Evolutionary conservation across 1,284 basidiomycete species (phyloP).

Genomic region (Rhodotorula sp.): DNA sequence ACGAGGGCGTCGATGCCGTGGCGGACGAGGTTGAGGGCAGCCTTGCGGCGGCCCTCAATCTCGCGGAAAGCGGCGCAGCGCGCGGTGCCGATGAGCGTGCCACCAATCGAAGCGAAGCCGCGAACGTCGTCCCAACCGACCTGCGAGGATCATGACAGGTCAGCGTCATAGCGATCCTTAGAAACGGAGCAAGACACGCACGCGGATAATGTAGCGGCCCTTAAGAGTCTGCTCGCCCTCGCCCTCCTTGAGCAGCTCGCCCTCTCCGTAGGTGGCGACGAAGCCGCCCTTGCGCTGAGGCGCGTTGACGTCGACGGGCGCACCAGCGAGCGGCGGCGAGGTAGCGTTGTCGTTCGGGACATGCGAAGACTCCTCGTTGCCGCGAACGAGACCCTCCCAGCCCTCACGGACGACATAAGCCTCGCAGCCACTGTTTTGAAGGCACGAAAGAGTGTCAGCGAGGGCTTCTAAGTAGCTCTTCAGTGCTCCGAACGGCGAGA

Average conservation of each 20-base stretch:
- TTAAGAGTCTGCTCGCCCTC: constrained; percentile 79
- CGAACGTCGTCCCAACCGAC: constrained; percentile 99
- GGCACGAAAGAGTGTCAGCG: background rate
- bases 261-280: constrained; percentile 77
- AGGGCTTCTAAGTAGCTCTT: background rate
- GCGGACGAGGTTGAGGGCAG: constrained; percentile 86
- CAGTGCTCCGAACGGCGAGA: too few species aligned
- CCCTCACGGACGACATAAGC: constrained; percentile 93
- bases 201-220: constrained; percentile 86
- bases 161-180: too few species aligned
- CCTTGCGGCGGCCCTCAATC: constrained; percentile 77
- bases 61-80: constrained; percentile 86
- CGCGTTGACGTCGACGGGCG: constrained; percentile 8
- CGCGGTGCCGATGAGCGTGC: constrained; percentile 94
- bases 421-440: constrained; percentile 74
- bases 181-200: too few species aligned
- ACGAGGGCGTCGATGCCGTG: constrained; percentile 96
- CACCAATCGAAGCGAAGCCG: constrained; percentile 86
- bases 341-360: background rate
- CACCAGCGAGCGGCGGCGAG: constrained; percentile 14
- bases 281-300: constrained; percentile 36
- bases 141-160: constrained; percentile 1
- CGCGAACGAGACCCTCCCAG: constrained; percentile 83
- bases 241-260: constrained; percentile 82
- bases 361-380: constrained; percentile 51